Conservation (phyloP, 1,139 yeast genomes). For the Candida mesenterica region DNA sequence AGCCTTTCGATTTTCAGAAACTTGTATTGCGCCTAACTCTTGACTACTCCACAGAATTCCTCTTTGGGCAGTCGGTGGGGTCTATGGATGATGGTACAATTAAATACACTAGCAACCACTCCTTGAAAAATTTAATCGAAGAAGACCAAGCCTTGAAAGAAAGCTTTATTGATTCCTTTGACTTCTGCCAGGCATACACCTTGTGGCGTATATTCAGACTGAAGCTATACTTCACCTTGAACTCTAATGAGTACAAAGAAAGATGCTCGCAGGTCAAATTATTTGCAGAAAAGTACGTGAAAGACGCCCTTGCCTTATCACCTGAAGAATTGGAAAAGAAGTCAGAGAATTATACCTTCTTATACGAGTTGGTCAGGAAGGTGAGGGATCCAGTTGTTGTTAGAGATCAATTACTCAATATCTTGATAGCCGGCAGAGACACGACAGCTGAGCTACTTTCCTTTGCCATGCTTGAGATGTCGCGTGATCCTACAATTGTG, state of each 20-base stretch:
- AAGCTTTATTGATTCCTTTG: slow-evolving; percentile 31
- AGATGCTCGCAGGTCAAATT: slow-evolving; percentile 17
- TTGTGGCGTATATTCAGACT: slow-evolving; percentile 30
- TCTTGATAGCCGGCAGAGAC: slow-evolving; percentile 46
- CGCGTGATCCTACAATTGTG: slow-evolving; percentile 38
- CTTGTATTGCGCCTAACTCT: slow-evolving; percentile 38
- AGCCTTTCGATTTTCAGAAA: slow-evolving; percentile 35
- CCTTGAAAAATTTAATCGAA: too few relatives aligned
- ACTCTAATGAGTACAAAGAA: slow-evolving; percentile 29
- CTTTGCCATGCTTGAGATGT: slow-evolving; percentile 38
- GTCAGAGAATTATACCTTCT: slow-evolving; percentile 34
- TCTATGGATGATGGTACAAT: slow-evolving; percentile 27
- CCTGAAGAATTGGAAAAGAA: slow-evolving; percentile 36
- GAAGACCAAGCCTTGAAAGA: slow-evolving; percentile 18
- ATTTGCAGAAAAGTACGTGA: slow-evolving; percentile 33
- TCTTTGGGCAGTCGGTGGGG: slow-evolving; percentile 38
- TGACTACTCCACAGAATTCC: slow-evolving; percentile 42
- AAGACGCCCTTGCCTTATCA: slow-evolving; percentile 22
- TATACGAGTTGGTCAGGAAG: slow-evolving; percentile 43
- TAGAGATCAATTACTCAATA: slow-evolving; percentile 44
- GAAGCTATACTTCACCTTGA: slow-evolving; percentile 24
- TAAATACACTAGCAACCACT: not conserved
- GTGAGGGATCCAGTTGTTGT: slow-evolving; percentile 41
- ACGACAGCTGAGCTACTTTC: slow-evolving; percentile 47
- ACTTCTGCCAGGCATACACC: slow-evolving; percentile 28